Base-by-base conservation (phyloP, 2,329 filamentous ascomycete genomes). In the Atkinsonella texensis region DNA sequence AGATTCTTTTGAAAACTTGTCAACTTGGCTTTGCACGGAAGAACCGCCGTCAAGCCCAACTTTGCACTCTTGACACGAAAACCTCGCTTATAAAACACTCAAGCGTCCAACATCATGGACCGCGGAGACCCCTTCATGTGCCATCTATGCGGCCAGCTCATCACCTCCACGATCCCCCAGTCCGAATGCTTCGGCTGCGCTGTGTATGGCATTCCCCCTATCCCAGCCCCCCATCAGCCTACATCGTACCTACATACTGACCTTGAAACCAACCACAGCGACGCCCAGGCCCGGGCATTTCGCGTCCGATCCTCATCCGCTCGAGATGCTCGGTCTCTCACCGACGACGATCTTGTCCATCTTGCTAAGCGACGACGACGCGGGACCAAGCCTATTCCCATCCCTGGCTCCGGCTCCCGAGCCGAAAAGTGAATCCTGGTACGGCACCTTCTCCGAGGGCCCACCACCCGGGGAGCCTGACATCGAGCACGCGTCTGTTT, bases 121-220 rank as follows among this genome's bases (percentile, higher is more conserved):
- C 17, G 28, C 31, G 4, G 18, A 9, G 23, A 5, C 10, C 35
- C 23, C 10, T 52, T 54, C 17, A 39, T 48, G 17, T 60, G 58
- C 49, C 54, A 53, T 33, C 51, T 50, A 17, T 60, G 58, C 43
- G 54, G 52, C 49, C 52, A 56, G 45, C 49, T 55, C 49, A 53
- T 53, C 15, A 55, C 54, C 4, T 42, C 51, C 6, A 54, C 50
- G 39, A 50, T 56, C 35, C 56, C 56, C 9, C 38, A 52, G 20
- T 54, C 55, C 17, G 53, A 56, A 42, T 60, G 58, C 49, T 50
- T 59, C 40, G 57, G 56, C 43, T 60, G 58, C 40, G 49, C 44
- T 2, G 50, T 50, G 54, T 57, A 51, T 45, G 57, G 53, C 12
- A 43, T 8, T 18, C 12, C n/a, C 15, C 7, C n/a, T 4, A 6